Base-by-base conservation (phyloP, 2,329 filamentous ascomycete genomes). In the Cladosporium sp. region DNA sequence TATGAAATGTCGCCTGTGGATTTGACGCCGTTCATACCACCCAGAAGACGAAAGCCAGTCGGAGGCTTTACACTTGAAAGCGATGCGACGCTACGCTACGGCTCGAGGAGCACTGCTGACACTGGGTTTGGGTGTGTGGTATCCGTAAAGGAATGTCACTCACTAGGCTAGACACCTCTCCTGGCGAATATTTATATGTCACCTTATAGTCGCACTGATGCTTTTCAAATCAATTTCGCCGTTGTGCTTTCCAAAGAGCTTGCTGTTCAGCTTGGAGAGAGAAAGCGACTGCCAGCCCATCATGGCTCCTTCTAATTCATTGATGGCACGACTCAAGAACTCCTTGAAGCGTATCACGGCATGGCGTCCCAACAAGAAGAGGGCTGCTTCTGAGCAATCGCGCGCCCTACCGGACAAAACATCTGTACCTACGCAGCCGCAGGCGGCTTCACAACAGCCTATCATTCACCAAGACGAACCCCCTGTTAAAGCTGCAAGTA, bases 401-500 rank as follows among this genome's bases (percentile, higher is more conserved):
- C 25, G 13, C 49, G 25, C 39, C 23, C n/a, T n/a, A 36, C 30
- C 54, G 10, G 57, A 49, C 30, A 51, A 64, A 46, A 30, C 23
- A 58, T 23, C 62, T 28, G 30, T 30, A 51, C 54, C 54, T 64
- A 43, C 58, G 62, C 39, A 53, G 54, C 62, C 54, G 53, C 53
- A 58, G 46, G 62, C 39, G 54, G 62, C 32, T 32, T 11, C 54
- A 5, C 62, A 39, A 39, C 54, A 58, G 30, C 54, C 62, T 64
- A 58, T 36, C 16, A 28, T 58, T 23, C 54, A 43, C 21, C 62
- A 64, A 46, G 56, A 53, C 30, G n/a, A 53, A n/a, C 28, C 54
- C 11, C 23, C 57, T 21, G 48, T 53, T 16, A n/a, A 18, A n/a
- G 57, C 46, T 53, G 74, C 74, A 30, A 73, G 68, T 28, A 67